Base-by-base conservation (phyloP, 140 eudicot species). In the Erigeron philadelphicus region DNA sequence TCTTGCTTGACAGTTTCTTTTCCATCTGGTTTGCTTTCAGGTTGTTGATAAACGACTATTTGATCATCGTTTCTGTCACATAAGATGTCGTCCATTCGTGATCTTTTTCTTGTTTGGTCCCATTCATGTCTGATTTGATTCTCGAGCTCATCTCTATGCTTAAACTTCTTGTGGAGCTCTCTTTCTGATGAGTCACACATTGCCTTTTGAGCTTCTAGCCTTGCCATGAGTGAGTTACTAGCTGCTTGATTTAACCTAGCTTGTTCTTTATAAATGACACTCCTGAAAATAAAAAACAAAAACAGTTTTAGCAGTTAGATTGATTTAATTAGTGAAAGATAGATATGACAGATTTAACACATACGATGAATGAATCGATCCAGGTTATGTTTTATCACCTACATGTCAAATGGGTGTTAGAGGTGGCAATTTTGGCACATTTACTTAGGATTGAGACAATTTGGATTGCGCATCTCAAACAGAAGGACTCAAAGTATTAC, bases 131-230 rank as follows among this genome's bases (percentile, higher is more conserved):
- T 75, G 48, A 84, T 75, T 72, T 79, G 92, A 25, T 81, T 71
- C 84, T 92, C 96, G 8, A 92, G 79, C 74, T 92, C 98, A 72
- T 86, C 95, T 71, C 81, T 82, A 61, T 84, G 90, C 48, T 75
- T 83, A 60, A 74, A 88, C 70, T 81, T 92, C 78, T 62, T 79
- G 52, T 88, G 92, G 11, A 92, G 96, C 46, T 92, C 95, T 70
- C 94, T 82, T 89, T 92, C 98, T n/a, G 96, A 82, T 11, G 96
- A 80, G 66, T 91, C 96, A 63, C 96, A 91, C 55, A 91, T 82
- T 13, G 95, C 96, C 64, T 82, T 92, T 72, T 92, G 98, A 62
- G 96, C 96, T 86, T 88, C 98, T 3, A 92, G 95, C 54, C 95
- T 81, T 40, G 98, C 98, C 89, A 86, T 79, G 31, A 86, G 87